phyloP scores from a whole-genome alignment of 768 basidiomycete genomes.

The Xerocomellus dryophilus region DNA sequence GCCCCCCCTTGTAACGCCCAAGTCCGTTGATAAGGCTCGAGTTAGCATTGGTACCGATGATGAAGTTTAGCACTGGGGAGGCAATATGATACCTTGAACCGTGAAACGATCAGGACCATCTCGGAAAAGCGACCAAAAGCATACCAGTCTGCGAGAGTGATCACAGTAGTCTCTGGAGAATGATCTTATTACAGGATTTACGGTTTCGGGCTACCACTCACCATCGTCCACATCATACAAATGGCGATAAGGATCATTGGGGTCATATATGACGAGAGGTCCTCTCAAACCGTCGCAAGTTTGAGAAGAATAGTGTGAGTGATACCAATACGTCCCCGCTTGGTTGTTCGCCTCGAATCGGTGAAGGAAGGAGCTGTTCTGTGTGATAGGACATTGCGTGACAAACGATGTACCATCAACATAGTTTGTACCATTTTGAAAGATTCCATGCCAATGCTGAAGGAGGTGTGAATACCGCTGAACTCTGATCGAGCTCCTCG shows the following conservation, averaged over 20 bases:
- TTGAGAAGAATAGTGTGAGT: conserved; percentile 40
- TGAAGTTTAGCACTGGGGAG: conserved; percentile 17
- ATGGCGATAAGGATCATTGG: conserved; percentile 34
- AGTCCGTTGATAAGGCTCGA: conserved; percentile 34
- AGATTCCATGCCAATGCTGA: conserved; percentile 58
- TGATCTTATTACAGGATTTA: background rate
- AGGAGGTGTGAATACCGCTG: background rate
- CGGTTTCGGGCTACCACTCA: conserved; percentile 4
- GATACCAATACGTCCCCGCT: conserved; percentile 35
- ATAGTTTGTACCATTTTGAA: conserved; percentile 42
- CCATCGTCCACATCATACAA: conserved; percentile 49
- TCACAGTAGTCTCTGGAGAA: conserved; percentile 22
- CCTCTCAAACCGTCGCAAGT: conserved; percentile 39
- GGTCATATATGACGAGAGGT: conserved; percentile 42
- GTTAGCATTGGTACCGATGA: conserved; percentile 16
- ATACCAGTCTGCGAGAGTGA: conserved; percentile 28
- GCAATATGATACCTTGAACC: conserved; percentile 21
- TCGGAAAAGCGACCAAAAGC: background rate
- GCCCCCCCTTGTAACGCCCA: conserved; percentile 34
- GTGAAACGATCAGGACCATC: background rate
- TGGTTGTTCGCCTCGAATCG: conserved; percentile 20
- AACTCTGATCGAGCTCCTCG: background rate
- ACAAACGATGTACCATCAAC: conserved; percentile 44
- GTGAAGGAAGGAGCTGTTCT: conserved; percentile 25
- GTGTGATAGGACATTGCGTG: conserved; percentile 33